phyloP scores from a whole-genome alignment of 495 filamentous ascomycete genomes.

The Hypoxylon fuscum region DNA sequence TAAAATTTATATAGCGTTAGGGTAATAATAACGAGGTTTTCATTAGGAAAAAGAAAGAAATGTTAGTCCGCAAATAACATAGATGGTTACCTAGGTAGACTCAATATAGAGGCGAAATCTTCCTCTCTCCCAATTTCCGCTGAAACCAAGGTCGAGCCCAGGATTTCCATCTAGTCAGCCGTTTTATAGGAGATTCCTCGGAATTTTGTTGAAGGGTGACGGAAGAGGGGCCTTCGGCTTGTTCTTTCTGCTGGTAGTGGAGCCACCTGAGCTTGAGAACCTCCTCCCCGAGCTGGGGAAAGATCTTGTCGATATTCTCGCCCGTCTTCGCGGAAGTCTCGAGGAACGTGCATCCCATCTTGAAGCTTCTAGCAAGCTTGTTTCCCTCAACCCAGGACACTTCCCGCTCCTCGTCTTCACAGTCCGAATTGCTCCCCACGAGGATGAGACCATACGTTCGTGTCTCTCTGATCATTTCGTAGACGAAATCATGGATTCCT shows the following conservation, averaged over 20 bases:
- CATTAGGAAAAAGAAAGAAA: no score
- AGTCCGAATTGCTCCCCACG: conserved; percentile 50
- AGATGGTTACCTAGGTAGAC: no score
- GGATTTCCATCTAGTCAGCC: conserved; percentile 31
- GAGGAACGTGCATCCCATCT: conserved; percentile 38
- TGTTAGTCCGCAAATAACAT: no score
- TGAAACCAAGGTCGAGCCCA: conserved; percentile 34
- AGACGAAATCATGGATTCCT: conserved; percentile 45
- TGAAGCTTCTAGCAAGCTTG: conserved; percentile 35
- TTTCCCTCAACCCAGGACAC: conserved; percentile 44
- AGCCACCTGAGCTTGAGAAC: conserved; percentile 40
- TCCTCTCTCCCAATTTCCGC: conserved; percentile 20
- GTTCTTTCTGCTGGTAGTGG: conserved; percentile 36
- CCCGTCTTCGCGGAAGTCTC: conserved; percentile 54
- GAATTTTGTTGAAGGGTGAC: conserved; percentile 2
- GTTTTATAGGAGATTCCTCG: conserved; percentile 17
- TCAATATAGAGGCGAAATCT: conserved; percentile 15
- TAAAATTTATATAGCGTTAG: no score
- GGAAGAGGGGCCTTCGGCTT: conserved; percentile 21
- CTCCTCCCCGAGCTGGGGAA: conserved; percentile 44
- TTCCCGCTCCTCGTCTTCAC: conserved; percentile 35
- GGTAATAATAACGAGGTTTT: no score
- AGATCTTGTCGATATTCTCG: conserved; percentile 46
- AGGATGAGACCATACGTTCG: conserved; percentile 48
- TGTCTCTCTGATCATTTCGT: conserved; percentile 26